Conservation (phyloP, 495 filamentous ascomycete genomes). For the Hypoxylon fuscum region DNA sequence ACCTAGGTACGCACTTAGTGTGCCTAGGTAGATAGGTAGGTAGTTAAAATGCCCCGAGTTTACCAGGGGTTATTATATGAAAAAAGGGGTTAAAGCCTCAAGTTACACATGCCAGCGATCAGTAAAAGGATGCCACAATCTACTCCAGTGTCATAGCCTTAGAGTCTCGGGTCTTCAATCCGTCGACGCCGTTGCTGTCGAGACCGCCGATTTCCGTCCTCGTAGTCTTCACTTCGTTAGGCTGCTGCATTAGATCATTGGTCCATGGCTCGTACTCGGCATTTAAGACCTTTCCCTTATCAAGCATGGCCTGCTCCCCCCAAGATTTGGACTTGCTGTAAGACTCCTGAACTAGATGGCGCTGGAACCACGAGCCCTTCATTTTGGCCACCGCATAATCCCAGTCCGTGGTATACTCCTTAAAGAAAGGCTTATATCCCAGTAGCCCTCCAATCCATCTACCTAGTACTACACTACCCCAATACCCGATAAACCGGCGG, state of each 20-base stretch:
- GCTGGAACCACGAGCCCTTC: slow-evolving; percentile 39
- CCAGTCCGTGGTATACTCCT: slow-evolving; percentile 57
- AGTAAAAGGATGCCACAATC: not conserved
- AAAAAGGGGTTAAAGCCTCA: too few relatives aligned
- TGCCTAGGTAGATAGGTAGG: not conserved
- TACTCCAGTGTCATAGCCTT: slow-evolving; percentile 6
- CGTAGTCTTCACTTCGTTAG: too few relatives aligned
- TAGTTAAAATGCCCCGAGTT: too few relatives aligned
- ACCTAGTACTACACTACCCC: slow-evolving; percentile 47
- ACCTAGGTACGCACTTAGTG: too few relatives aligned
- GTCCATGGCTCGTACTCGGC: slow-evolving; percentile 3
- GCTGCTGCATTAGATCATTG: not conserved
- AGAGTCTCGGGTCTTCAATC: too few relatives aligned
- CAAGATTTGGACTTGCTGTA: slow-evolving; percentile 7
- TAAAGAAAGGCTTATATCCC: slow-evolving; percentile 55
- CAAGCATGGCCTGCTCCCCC: slow-evolving; percentile 1
- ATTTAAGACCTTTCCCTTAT: slow-evolving; percentile 5
- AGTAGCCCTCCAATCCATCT: slow-evolving; percentile 55
- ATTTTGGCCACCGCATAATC: slow-evolving; percentile 47
- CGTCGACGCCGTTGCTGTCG: too few relatives aligned
- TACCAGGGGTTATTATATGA: too few relatives aligned
- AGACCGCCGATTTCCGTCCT: too few relatives aligned
- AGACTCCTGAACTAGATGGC: not conserved
- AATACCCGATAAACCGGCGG: slow-evolving; percentile 38
- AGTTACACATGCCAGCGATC: too few relatives aligned